Conservation (phyloP, 768 basidiomycete species). For the Exidia glandulosa region DNA sequence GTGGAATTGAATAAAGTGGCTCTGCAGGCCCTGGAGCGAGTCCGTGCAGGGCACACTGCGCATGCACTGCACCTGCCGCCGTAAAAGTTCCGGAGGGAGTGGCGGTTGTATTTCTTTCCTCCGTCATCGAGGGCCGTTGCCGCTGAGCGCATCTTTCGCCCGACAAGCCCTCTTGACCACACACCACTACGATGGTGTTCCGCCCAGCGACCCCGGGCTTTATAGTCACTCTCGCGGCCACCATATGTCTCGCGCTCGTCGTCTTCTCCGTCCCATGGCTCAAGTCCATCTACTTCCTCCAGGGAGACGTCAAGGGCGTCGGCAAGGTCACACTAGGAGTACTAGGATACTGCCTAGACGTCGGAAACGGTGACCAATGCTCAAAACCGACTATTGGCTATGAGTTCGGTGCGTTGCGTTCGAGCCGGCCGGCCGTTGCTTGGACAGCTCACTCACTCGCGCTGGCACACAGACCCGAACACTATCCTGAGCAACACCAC, state of each 20-base stretch:
- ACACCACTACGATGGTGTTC: conserved; percentile 17
- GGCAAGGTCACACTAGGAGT: conserved; percentile 79
- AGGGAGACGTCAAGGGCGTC: conserved; percentile 46
- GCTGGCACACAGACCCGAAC: conserved; percentile 77
- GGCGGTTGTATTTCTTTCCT: too few species aligned
- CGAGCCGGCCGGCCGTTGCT: background rate
- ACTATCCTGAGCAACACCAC: conserved; percentile 59
- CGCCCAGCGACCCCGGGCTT: conserved; percentile 89
- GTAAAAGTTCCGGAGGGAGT: too few species aligned
- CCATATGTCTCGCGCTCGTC: conserved; percentile 70
- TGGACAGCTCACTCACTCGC: background rate
- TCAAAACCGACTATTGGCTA: conserved; percentile 79
- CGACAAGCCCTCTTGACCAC: background rate
- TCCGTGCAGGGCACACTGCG: too few species aligned
- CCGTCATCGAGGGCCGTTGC: background rate
- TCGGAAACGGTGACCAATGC: conserved; percentile 46
- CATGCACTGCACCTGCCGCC: too few species aligned
- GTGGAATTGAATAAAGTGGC: too few species aligned
- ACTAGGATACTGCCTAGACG: conserved; percentile 72
- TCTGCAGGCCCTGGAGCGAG: too few species aligned
- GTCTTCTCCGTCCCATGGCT: conserved; percentile 85
- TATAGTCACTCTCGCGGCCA: conserved; percentile 67
- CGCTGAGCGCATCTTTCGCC: background rate
- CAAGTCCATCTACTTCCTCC: conserved; percentile 84
- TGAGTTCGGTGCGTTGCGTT: conserved; percentile 56